Base-by-base conservation (phyloP, 2,329 filamentous ascomycete genomes). In the Eurotiales sp. region DNA sequence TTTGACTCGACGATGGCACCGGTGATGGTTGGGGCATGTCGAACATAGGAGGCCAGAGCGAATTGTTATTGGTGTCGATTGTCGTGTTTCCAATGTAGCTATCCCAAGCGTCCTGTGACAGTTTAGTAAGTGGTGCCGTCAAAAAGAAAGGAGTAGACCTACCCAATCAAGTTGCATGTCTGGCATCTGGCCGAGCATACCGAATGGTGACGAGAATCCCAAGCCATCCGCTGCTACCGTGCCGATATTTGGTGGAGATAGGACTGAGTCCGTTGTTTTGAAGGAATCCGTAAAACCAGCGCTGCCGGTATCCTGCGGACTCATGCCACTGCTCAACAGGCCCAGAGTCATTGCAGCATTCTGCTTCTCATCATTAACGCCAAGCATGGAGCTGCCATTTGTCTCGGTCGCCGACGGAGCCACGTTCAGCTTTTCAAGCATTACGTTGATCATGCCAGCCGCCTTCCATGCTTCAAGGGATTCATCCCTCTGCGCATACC, bases 401-500 rank as follows among this genome's bases (percentile, higher is more conserved):
- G 53, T 59, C 8, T 53, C 60, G 61, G 64, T 53, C 12, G 56
- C 51, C 34, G 59, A 56, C 23, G 57, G 55, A 7, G 58, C 63
- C 49, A 61, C 57, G 48, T 67, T 85, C 49, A 96, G 77, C 67
- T 93, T 93, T 27, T 84, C 79, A 40, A 97, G 72, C 81, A 97
- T 90, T 46, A 96, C 84, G 19, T 84, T 84, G n/a, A 97, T 75
- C 21, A 92, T 80, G 37, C 83, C 83, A 36, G 83, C 83, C 1
- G 90, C 92, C 72, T 97, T 97, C 73, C 85, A 91, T 0, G 91
- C 90, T 59, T 97, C 92, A 72, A 96, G 86, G 1, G 87, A 93
- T 21, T 84, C 78, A 50, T 93, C 86, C 3, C 84, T 81, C 10
- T 90, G 76, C 8, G 82, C 83, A 44, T 86, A 84, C 90, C 91